Evolutionary conservation across 1,284 basidiomycete genomes (phyloP).

Genomic region (Tilletiaria anomala): DNA sequence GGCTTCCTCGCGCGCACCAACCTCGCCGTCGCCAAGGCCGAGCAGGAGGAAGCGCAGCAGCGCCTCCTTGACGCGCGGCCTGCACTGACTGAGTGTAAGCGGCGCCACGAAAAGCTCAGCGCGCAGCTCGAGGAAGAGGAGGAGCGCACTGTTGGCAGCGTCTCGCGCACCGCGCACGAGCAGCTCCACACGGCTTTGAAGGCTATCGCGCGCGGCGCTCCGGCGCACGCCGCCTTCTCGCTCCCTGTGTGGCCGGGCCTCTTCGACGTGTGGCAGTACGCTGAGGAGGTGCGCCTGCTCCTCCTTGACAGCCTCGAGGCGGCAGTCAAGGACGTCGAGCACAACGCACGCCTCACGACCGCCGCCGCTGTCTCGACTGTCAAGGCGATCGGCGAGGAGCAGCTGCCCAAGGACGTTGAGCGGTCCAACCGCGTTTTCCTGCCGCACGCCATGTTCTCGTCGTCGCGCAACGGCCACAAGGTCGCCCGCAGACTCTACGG

Average conservation of each 20-base stretch:
- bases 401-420: constrained; percentile 50
- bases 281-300: constrained; percentile 61
- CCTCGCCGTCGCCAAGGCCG: constrained; percentile 63
- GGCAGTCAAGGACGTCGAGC: constrained; percentile 66
- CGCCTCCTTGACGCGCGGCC: constrained; percentile 63
- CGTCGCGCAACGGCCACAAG: constrained; percentile 42
- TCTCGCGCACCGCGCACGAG: constrained; percentile 46
- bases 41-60: constrained; percentile 59
- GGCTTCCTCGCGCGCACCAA: constrained; percentile 77
- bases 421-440: constrained; percentile 58
- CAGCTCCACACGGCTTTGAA: constrained; percentile 58
- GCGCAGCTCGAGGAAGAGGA: constrained; percentile 52
- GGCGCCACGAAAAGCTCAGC: constrained; percentile 51
- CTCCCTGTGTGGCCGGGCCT: constrained; percentile 73
- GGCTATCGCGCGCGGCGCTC: constrained; percentile 55
- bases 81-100: constrained; percentile 71
- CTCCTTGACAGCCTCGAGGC: constrained; percentile 70
- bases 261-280: constrained; percentile 75
- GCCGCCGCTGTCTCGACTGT: constrained; percentile 57
- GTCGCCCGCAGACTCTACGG: constrained; percentile 43
- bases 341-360: constrained; percentile 63
- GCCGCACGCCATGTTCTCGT: constrained; percentile 86
- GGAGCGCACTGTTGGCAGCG: constrained; percentile 52
- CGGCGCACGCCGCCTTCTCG: constrained; percentile 7
- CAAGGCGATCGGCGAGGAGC: constrained; percentile 55